A percentile compares a stretch with the other conserved stretches of the same genome.
Evolutionary conservation across 176 grass and related monocot genomes (phyloP).

Genomic region (Saccharum officinarum): DNA sequence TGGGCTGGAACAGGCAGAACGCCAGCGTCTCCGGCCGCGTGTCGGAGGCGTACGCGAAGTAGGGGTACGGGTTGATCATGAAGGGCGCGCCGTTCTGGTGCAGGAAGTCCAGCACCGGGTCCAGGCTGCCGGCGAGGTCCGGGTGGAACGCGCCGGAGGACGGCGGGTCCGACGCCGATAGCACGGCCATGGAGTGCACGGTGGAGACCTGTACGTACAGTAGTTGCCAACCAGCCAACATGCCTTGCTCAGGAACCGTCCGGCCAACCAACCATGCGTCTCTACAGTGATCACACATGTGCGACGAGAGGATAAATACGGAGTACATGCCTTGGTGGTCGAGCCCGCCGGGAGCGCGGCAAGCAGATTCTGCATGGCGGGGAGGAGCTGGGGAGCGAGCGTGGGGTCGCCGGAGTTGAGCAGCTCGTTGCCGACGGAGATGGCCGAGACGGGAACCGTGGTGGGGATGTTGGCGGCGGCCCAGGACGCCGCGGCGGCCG

Average conservation of each 20-base stretch:
- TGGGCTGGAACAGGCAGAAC: slow-evolving; percentile 95
- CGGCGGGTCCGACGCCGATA: slow-evolving; percentile 80
- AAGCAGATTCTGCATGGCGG: slow-evolving; percentile 94
- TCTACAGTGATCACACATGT: neutral
- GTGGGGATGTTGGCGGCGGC: slow-evolving; percentile 63
- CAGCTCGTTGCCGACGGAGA: slow-evolving; percentile 93
- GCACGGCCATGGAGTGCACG: slow-evolving; percentile 88
- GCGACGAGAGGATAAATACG: neutral
- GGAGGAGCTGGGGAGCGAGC: slow-evolving; percentile 67
- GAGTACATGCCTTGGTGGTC: slow-evolving; percentile 54
- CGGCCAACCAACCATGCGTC: neutral
- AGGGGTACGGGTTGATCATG: slow-evolving; percentile 99
- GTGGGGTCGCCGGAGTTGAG: slow-evolving; percentile 64
- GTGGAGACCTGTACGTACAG: slow-evolving; percentile 60
- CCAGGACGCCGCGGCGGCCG: slow-evolving; percentile 59
- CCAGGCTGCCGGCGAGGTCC: slow-evolving; percentile 52
- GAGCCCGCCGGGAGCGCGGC: slow-evolving; percentile 71
- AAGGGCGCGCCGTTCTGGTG: slow-evolving; percentile 71
- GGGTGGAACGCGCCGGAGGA: slow-evolving; percentile 77
- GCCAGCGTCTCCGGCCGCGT: slow-evolving; percentile 86
- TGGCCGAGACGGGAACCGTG: slow-evolving; percentile 56
- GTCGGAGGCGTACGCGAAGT: slow-evolving; percentile 87
- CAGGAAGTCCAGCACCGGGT: slow-evolving; percentile 83
- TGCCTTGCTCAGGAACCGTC: slow-evolving; percentile 11
- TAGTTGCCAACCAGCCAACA: neutral